These are phyloP conservation scores for Medicago ruthenica DNA, from an alignment of 306 rosid species.

Conservation along the genomic window DNA sequence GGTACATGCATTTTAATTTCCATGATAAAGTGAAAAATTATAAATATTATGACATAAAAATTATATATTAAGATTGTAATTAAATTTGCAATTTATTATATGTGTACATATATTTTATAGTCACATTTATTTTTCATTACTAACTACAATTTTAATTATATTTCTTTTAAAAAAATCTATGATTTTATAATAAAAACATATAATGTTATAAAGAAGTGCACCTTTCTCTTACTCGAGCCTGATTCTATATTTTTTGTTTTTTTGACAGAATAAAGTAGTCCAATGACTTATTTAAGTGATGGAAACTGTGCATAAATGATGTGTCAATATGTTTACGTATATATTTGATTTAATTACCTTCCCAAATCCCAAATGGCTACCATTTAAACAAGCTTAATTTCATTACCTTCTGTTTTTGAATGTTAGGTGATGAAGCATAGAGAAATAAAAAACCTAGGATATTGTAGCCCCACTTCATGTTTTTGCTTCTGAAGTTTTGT, in stretches of 20 bases:
- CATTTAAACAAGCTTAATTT: background rate
- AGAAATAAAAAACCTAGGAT: conserved; percentile 19
- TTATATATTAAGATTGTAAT: background rate
- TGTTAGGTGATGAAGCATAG: background rate
- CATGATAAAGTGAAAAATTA: background rate
- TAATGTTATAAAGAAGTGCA: background rate
- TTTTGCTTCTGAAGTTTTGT: background rate
- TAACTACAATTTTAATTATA: background rate
- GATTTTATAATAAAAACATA: no score
- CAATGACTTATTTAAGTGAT: background rate
- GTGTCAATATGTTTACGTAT: background rate
- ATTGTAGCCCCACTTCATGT: conserved; percentile 20
- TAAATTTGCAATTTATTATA: background rate
- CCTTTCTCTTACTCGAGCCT: background rate
- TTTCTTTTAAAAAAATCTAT: no score
- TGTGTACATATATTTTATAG: background rate
- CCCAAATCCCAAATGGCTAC: background rate
- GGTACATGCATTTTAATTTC: conserved; percentile 26
- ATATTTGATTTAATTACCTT: background rate
- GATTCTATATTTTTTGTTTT: no score
- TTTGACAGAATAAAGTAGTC: background rate
- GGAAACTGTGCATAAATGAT: background rate
- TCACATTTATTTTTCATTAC: background rate
- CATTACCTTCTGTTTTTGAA: background rate
- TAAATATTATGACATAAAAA: background rate